Evolutionary conservation across 129 eudicot genomes (phyloP).

Genomic region (Helianthus annuus): DNA sequence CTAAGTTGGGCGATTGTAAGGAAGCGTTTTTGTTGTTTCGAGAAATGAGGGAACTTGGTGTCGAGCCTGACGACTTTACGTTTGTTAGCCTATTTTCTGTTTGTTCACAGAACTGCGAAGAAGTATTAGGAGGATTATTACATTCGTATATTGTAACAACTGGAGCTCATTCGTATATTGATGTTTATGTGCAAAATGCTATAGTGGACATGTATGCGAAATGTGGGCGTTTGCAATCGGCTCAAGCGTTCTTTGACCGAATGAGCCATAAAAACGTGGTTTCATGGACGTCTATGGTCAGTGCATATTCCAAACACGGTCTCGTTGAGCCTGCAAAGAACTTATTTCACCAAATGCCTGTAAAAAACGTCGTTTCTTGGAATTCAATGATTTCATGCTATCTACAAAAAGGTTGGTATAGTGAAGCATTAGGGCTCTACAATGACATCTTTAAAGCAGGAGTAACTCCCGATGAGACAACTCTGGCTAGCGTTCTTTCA

Average conservation of each 20-base stretch:
- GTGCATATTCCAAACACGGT: slow-evolving; percentile 36
- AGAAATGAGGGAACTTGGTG: slow-evolving; percentile 32
- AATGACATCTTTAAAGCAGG: slow-evolving; percentile 27
- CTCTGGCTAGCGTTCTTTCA: slow-evolving; percentile 38
- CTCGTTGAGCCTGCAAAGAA: slow-evolving; percentile 31
- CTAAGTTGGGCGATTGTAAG: slow-evolving; percentile 27
- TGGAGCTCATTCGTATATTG: background rate
- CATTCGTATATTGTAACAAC: slow-evolving; percentile 37
- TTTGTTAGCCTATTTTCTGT: slow-evolving; percentile 40
- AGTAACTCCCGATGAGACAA: slow-evolving; percentile 36
- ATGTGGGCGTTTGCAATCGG: slow-evolving; percentile 31
- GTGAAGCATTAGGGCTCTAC: slow-evolving; percentile 33
- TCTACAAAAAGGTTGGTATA: slow-evolving; percentile 29
- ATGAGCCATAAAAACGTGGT: slow-evolving; percentile 43
- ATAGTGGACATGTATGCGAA: slow-evolving; percentile 43
- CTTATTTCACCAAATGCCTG: slow-evolving; percentile 37
- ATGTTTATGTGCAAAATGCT: slow-evolving; percentile 42
- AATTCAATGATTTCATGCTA: slow-evolving; percentile 46
- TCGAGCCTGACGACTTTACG: slow-evolving; percentile 37
- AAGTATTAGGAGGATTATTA: slow-evolving; percentile 28
- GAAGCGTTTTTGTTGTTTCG: slow-evolving; percentile 35
- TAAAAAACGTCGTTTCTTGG: slow-evolving; percentile 47
- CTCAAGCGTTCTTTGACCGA: slow-evolving; percentile 37
- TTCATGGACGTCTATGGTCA: slow-evolving; percentile 51
- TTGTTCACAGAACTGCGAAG: slow-evolving; percentile 31